Conservation (phyloP, 345 rosid species). For the Ceriops zippeliana region DNA sequence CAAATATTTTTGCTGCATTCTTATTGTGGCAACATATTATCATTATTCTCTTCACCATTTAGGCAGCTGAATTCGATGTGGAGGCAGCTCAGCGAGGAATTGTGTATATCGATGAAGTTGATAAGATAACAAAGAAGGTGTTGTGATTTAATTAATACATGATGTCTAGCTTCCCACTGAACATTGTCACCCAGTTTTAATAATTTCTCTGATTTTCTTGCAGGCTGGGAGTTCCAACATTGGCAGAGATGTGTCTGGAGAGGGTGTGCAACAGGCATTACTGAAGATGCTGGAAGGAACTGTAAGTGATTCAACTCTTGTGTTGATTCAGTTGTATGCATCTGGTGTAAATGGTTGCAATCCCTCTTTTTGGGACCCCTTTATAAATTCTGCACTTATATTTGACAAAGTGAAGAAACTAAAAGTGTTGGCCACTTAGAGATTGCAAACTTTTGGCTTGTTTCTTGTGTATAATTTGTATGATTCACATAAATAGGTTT, state of each 20-base stretch:
- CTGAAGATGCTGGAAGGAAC: conserved; percentile 97
- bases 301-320: conserved; percentile 45
- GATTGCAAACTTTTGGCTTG: neutral
- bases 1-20: neutral
- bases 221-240: conserved; percentile 85
- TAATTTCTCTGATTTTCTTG: conserved; percentile 12
- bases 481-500: neutral
- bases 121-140: conserved; percentile 94
- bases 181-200: neutral
- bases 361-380: too few species aligned
- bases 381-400: neutral
- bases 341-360: too few species aligned
- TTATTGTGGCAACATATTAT: neutral
- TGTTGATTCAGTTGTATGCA: neutral
- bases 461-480: neutral
- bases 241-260: conserved; percentile 94
- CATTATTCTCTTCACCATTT: conserved; percentile 14
- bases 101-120: conserved; percentile 91
- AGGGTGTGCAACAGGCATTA: conserved; percentile 96
- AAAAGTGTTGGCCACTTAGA: too few species aligned
- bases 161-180: neutral
- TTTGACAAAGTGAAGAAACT: too few species aligned
- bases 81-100: conserved; percentile 93
- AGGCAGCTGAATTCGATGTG: conserved; percentile 84
- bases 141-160: neutral